Conservation (phyloP, 345 rosid genomes). For the Kandelia obovata region DNA sequence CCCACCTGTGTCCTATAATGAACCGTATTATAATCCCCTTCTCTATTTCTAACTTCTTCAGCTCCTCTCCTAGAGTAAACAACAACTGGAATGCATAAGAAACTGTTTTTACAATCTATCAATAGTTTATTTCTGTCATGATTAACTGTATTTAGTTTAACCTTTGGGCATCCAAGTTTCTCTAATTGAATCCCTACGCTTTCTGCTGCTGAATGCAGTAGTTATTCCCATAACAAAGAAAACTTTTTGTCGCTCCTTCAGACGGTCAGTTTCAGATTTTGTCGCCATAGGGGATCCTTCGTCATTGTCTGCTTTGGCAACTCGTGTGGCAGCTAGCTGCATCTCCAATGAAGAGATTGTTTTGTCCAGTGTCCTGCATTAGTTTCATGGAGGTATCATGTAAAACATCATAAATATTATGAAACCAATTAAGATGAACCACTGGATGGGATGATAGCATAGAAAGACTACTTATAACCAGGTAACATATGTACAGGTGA, state of each 20-base stretch:
- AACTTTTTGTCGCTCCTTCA: constrained; percentile 53
- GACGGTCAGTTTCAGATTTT: constrained; percentile 39
- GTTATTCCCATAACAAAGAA: constrained; percentile 82
- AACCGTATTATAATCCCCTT: constrained; percentile 63
- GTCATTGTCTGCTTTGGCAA: constrained; percentile 40
- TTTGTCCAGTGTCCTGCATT: constrained; percentile 61
- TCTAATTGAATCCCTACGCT: constrained; percentile 72
- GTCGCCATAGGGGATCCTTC: constrained; percentile 38
- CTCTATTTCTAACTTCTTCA: constrained; percentile 63
- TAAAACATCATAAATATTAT: not conserved
- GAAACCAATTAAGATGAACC: not conserved
- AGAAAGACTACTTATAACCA: not conserved
- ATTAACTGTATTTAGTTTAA: constrained; percentile 11
- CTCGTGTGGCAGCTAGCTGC: constrained; percentile 78
- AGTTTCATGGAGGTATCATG: constrained; percentile 4
- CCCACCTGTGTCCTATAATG: constrained; percentile 64
- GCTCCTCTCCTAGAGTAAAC: constrained; percentile 45
- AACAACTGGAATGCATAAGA: constrained; percentile 19
- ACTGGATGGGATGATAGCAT: not conserved
- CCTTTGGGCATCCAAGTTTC: constrained; percentile 82
- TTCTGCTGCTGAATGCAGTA: constrained; percentile 81
- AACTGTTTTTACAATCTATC: not conserved
- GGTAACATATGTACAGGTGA: too few relatives aligned
- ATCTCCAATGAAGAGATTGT: constrained; percentile 71
- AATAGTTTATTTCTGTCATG: too few relatives aligned